Base-by-base conservation (phyloP, 2,329 filamentous ascomycete species). In the Cladosporium austrohemisphaericum region DNA sequence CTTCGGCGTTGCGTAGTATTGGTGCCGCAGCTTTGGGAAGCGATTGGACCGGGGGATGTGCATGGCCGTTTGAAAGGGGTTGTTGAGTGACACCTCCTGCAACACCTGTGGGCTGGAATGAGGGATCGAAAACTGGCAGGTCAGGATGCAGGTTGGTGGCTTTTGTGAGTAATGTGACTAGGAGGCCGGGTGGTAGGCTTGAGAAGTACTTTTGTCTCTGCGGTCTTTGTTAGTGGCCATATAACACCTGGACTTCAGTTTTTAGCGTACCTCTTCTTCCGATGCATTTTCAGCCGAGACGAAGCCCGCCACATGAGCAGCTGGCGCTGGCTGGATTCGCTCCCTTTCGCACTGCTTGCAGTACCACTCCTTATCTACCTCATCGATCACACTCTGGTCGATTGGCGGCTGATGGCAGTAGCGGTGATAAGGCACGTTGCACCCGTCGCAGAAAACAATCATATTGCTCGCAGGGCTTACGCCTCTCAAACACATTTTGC, bases 361-460 rank as follows among this genome's bases (percentile, higher is more conserved):
- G 61, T 82, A 80, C 87, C 88, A 93, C 55, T 83, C 80, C 52
- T 79, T 79, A 54, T 80, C 79, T 55, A 82, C 74, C 52, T 87
- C 78, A 28, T 76, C 76, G 38, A 91, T 78, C 16, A 85, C 80
- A 14, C 84, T 79, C 53, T 84, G 79, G n/a, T 78, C 76, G 52
- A 94, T 87, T 7, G 78, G 77, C 1, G 88, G 88, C 51, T 86
- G 78, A 65, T 94, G 88, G 61, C 88, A 94, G 60, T 81, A 80
- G 65, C 90, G 86, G 67, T 94, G 88, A 79, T 88, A 94, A 33
- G 83, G 80, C 23, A 76, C 75, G 64, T 88, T 87, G 71, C 88
- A 94, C 13, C 83, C 83, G 67, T 92, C 86, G 70, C 88, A 94
- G 66, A 91, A 89, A 2, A 93, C 87, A 63, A 94, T 91, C 69